Evolutionary conservation across 305 asterid species (phyloP).

Genomic region (Fraxinus sp.): DNA sequence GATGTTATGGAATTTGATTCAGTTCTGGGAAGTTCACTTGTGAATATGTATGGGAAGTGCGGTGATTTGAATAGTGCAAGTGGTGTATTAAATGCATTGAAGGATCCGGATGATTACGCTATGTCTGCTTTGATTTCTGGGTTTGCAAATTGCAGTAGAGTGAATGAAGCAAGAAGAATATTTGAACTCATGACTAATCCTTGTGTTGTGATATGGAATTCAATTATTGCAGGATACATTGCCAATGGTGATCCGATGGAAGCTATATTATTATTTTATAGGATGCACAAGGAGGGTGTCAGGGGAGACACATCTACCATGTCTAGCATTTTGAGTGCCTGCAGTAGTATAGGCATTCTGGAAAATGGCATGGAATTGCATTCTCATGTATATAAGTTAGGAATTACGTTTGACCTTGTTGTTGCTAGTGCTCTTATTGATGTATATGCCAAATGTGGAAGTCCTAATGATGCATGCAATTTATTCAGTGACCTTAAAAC

Average conservation of each 20-base stretch:
- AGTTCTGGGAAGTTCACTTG: slow-evolving; percentile 65
- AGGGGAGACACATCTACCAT: slow-evolving; percentile 57
- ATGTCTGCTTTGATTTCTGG: slow-evolving; percentile 59
- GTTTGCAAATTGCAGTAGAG: slow-evolving; percentile 46
- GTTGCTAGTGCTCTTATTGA: slow-evolving; percentile 70
- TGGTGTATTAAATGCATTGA: slow-evolving; percentile 37
- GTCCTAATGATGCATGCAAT: slow-evolving; percentile 48
- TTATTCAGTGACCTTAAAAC: slow-evolving; percentile 55
- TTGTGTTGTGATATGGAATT: slow-evolving; percentile 58
- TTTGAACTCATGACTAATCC: slow-evolving; percentile 44
- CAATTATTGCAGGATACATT: slow-evolving; percentile 63
- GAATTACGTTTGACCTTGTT: slow-evolving; percentile 48
- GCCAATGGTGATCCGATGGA: slow-evolving; percentile 43
- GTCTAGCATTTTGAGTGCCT: slow-evolving; percentile 68
- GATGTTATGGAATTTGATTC: slow-evolving; percentile 57
- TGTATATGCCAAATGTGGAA: slow-evolving; percentile 70
- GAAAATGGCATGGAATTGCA: slow-evolving; percentile 55
- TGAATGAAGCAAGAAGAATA: slow-evolving; percentile 55
- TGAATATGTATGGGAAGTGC: slow-evolving; percentile 78
- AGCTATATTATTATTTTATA: slow-evolving; percentile 47
- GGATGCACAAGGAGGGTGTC: slow-evolving; percentile 52
- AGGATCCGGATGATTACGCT: slow-evolving; percentile 59
- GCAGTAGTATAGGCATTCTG: slow-evolving; percentile 46
- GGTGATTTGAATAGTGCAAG: slow-evolving; percentile 61
- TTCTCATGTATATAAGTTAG: slow-evolving; percentile 48